phyloP scores from a whole-genome alignment of 1,284 basidiomycete genomes.

The Fomitopsis palustris region DNA sequence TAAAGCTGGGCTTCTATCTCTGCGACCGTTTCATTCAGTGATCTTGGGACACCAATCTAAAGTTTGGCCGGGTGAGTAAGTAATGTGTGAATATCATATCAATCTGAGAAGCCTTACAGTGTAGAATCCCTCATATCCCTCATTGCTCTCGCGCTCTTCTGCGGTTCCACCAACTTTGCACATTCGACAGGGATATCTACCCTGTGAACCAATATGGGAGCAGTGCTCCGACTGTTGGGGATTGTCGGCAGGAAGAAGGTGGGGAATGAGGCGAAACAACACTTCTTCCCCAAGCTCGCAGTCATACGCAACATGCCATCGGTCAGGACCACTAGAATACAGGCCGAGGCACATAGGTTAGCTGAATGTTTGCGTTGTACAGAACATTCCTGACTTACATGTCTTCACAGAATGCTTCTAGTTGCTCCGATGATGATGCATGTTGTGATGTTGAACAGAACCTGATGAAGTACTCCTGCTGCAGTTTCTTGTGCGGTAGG shows the following conservation, averaged over 20 bases:
- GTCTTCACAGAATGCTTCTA: slow-evolving; percentile 16
- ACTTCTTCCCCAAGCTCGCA: slow-evolving; percentile 22
- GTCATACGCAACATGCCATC: slow-evolving; percentile 18
- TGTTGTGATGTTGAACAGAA: slow-evolving; percentile 25
- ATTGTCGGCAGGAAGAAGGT: slow-evolving; percentile 32
- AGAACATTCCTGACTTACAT: background rate
- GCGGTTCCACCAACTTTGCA: slow-evolving; percentile 21
- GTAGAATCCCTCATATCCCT: background rate
- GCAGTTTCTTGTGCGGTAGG: slow-evolving; percentile 10
- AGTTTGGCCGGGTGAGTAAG: background rate
- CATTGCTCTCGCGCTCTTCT: slow-evolving; percentile 19
- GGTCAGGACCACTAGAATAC: background rate
- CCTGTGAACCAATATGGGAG: slow-evolving; percentile 23
- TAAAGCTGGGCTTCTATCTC: background rate
- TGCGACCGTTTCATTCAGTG: background rate
- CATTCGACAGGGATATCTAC: slow-evolving; percentile 10
- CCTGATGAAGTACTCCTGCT: slow-evolving; percentile 21
- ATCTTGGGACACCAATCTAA: background rate
- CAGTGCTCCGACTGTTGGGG: slow-evolving; percentile 31
- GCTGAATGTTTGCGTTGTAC: background rate
- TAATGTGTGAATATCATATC: background rate
- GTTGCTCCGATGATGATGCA: slow-evolving; percentile 29
- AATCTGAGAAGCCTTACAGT: background rate
- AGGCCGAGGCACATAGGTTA: background rate
- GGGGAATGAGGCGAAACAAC: slow-evolving; percentile 21